phyloP scores from a whole-genome alignment of 768 basidiomycete genomes.

The Rhodocollybia butyracea region DNA sequence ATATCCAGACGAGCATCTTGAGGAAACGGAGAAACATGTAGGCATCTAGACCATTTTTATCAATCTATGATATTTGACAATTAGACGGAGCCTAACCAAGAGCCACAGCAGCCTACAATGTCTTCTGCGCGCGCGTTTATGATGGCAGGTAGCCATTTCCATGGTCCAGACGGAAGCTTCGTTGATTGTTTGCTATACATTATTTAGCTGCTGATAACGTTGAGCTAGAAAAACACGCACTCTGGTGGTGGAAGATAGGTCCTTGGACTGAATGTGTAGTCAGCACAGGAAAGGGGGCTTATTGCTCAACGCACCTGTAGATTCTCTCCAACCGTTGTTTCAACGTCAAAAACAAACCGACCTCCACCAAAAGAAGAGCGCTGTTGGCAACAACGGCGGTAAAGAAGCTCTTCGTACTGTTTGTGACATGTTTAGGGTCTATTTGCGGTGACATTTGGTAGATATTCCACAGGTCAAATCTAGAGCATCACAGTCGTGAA shows the following conservation, averaged over 20 bases:
- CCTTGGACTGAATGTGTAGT: constrained; percentile 35
- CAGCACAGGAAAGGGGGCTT: not conserved
- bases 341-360: constrained; percentile 55
- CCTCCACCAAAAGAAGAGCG: constrained; percentile 40
- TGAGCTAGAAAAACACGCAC: constrained; percentile 26
- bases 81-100: not conserved
- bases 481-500: too few relatives aligned
- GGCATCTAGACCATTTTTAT: constrained; percentile 66
- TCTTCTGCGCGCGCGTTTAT: constrained; percentile 38
- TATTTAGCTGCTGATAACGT: not conserved
- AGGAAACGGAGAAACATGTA: constrained; percentile 62
- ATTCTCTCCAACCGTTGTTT: constrained; percentile 55
- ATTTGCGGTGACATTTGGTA: too few relatives aligned
- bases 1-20: constrained; percentile 59
- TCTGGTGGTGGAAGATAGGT: constrained; percentile 58
- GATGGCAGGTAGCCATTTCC: constrained; percentile 52
- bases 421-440: constrained; percentile 32
- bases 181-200: constrained; percentile 39
- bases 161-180: constrained; percentile 39
- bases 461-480: too few relatives aligned
- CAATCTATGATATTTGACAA: constrained; percentile 31
- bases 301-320: constrained; percentile 28
- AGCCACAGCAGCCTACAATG: constrained; percentile 31
- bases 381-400: constrained; percentile 60
- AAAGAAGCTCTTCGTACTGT: constrained; percentile 47